These are phyloP conservation scores for Lactarius sp. DNA, from an alignment of 768 basidiomycete species.

Conservation along the genomic window DNA sequence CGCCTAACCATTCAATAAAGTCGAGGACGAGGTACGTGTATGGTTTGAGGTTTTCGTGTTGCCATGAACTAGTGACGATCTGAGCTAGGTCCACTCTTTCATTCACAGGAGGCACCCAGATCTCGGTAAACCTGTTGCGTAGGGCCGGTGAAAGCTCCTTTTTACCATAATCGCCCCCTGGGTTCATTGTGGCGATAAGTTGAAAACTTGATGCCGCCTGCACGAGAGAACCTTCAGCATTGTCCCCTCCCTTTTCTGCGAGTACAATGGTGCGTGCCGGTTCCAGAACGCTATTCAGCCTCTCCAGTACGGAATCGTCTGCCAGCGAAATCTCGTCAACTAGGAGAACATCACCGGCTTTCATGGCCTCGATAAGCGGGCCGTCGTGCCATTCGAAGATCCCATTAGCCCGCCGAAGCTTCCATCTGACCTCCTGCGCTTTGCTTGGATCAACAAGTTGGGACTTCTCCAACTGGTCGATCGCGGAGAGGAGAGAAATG, in stretches of 20 bases:
- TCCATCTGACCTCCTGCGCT: conserved; percentile 41
- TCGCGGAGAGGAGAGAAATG: conserved; percentile 28
- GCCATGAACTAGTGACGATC: conserved; percentile 74
- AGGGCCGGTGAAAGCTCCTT: conserved; percentile 97
- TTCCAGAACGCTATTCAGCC: conserved; percentile 96
- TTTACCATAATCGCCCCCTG: conserved; percentile 98
- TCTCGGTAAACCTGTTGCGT: conserved; percentile 96
- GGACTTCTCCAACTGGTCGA: conserved; percentile 27
- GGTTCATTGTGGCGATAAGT: conserved; percentile 97
- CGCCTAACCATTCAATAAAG: conserved; percentile 78
- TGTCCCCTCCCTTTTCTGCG: conserved; percentile 84
- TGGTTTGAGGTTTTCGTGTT: conserved; percentile 42
- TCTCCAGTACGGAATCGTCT: conserved; percentile 96
- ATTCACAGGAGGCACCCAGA: conserved; percentile 91
- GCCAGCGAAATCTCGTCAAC: conserved; percentile 97
- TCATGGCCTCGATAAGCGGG: conserved; percentile 93
- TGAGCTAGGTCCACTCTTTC: conserved; percentile 66
- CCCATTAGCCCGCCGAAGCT: conserved; percentile 51
- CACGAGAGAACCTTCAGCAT: conserved; percentile 61
- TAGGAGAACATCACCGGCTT: conserved; percentile 74
- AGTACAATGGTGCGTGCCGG: conserved; percentile 82
- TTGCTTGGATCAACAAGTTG: conserved; percentile 16
- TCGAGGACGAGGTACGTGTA: conserved; percentile 64
- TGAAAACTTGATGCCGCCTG: conserved; percentile 69
- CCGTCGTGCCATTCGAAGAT: conserved; percentile 98